Conservation (phyloP, 371 early-diverging fungal genomes). For the Dichotomocladium elegans region DNA sequence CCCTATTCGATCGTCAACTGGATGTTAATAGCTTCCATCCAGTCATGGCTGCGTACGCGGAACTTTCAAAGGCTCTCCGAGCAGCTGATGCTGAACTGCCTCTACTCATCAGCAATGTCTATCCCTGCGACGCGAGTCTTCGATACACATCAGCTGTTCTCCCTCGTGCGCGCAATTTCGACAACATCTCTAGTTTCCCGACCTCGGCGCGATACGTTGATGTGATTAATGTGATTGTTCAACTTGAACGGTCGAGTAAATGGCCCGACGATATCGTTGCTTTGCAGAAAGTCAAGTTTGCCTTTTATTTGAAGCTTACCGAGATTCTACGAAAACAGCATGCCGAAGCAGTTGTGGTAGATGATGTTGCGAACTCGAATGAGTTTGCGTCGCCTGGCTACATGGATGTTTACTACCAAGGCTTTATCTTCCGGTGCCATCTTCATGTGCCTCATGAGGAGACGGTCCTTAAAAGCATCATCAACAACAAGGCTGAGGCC, state of each 20-base stretch:
- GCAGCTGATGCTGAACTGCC: conserved; percentile 71
- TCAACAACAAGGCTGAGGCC: conserved; percentile 45
- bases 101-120: conserved; percentile 67
- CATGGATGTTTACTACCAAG: conserved; percentile 66
- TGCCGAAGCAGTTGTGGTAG: conserved; percentile 48
- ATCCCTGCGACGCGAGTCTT: conserved; percentile 62
- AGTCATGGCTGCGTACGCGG: conserved; percentile 66
- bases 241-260: conserved; percentile 77
- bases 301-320: conserved; percentile 74
- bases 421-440: conserved; percentile 75
- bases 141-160: conserved; percentile 75
- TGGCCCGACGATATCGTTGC: conserved; percentile 91
- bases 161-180: conserved; percentile 71
- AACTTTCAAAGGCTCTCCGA: conserved; percentile 65
- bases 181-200: conserved; percentile 34
- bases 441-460: conserved; percentile 72
- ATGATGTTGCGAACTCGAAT: conserved; percentile 40
- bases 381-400: conserved; percentile 50
- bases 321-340: conserved; percentile 41
- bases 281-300: conserved; percentile 86
- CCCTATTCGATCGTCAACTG: conserved; percentile 46
- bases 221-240: conserved; percentile 75
- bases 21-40: conserved; percentile 63
- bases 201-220: conserved; percentile 62
- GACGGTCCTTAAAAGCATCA: conserved; percentile 50